Percentiles rank a stretch among this genome's conserved stretches.
Conservation (phyloP, 208 protist species). For the Wallacemonas sp. region DNA sequence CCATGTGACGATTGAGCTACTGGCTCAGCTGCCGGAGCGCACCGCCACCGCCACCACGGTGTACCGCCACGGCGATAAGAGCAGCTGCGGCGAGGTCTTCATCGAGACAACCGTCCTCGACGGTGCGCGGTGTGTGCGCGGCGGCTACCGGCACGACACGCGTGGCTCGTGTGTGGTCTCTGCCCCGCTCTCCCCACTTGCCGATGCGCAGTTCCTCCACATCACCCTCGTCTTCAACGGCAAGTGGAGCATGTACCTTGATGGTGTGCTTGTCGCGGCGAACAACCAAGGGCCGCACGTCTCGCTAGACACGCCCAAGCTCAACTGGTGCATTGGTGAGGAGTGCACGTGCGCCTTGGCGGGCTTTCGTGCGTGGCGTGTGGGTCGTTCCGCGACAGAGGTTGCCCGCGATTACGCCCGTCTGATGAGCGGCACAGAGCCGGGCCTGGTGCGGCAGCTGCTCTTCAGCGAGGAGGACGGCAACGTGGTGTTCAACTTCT, state of each 20-base stretch:
- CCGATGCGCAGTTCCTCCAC: constrained; percentile 73
- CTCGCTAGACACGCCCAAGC: constrained; percentile 66
- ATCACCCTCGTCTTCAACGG: constrained; percentile 87
- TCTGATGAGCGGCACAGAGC: constrained; percentile 64
- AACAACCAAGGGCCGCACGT: constrained; percentile 74
- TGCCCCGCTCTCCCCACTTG: constrained; percentile 61
- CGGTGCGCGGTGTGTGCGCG: constrained; percentile 73
- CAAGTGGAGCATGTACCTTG: constrained; percentile 81
- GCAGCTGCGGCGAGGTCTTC: constrained; percentile 89
- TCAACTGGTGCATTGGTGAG: constrained; percentile 78
- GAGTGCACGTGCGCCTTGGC: constrained; percentile 77
- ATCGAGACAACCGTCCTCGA: constrained; percentile 80
- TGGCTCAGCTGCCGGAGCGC: constrained; percentile 67
- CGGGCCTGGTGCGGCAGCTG: constrained; percentile 72
- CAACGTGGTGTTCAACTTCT: constrained; percentile 85
- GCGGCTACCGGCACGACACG: constrained; percentile 86
- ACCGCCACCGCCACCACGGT: constrained; percentile 76
- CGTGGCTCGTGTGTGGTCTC: constrained; percentile 78
- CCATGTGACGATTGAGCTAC: constrained; percentile 87
- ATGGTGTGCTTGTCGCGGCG: constrained; percentile 68
- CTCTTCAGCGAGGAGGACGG: constrained; percentile 85
- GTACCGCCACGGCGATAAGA: constrained; percentile 90
- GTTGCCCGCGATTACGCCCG: constrained; percentile 76
- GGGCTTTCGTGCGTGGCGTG: constrained; percentile 80
- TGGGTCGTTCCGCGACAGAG: constrained; percentile 54